phyloP scores from a whole-genome alignment of 352 stramenopile genomes.

The Pythium apleroticum region DNA sequence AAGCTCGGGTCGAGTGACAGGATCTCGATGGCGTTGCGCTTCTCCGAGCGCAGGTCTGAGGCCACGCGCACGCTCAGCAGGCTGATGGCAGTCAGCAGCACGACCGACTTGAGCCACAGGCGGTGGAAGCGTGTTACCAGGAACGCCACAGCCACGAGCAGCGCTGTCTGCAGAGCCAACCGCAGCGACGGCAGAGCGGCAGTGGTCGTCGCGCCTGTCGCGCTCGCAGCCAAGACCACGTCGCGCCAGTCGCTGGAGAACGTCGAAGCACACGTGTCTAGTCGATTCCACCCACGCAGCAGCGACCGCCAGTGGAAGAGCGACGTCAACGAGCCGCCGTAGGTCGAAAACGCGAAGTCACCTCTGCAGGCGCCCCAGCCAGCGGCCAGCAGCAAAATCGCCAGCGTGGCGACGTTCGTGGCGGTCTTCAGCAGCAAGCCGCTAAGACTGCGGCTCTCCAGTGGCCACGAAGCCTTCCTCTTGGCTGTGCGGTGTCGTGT shows the following conservation, averaged over 20 bases:
- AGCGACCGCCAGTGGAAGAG: conserved; percentile 17
- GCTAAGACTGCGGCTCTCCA: conserved; percentile 23
- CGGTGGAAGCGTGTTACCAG: conserved; percentile 57
- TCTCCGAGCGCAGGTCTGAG: conserved; percentile 47
- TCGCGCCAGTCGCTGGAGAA: conserved; percentile 17
- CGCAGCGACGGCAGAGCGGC: conserved; percentile 6
- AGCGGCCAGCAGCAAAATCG: conserved; percentile 10
- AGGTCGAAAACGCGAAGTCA: neutral
- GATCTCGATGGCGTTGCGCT: conserved; percentile 60
- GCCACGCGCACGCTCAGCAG: conserved; percentile 36
- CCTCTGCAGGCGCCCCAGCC: conserved; percentile 13
- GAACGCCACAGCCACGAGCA: conserved; percentile 19
- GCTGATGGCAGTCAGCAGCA: conserved; percentile 35
- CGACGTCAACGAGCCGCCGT: conserved; percentile 8
- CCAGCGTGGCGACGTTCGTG: conserved; percentile 25
- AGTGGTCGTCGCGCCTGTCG: neutral
- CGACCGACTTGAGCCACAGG: conserved; percentile 54
- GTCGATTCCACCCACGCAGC: neutral
- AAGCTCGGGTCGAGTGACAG: conserved; percentile 70
- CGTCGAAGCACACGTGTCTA: conserved; percentile 12
- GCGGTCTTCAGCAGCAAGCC: conserved; percentile 27
- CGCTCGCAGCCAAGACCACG: neutral
- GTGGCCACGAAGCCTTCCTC: conserved; percentile 17
- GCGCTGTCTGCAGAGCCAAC: conserved; percentile 1
- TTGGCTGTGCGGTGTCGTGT: neutral